A percentile compares a stretch with the other conserved stretches of the same genome.
Conservation (phyloP, 352 stramenopile genomes). For the Phytophthora constricta region DNA sequence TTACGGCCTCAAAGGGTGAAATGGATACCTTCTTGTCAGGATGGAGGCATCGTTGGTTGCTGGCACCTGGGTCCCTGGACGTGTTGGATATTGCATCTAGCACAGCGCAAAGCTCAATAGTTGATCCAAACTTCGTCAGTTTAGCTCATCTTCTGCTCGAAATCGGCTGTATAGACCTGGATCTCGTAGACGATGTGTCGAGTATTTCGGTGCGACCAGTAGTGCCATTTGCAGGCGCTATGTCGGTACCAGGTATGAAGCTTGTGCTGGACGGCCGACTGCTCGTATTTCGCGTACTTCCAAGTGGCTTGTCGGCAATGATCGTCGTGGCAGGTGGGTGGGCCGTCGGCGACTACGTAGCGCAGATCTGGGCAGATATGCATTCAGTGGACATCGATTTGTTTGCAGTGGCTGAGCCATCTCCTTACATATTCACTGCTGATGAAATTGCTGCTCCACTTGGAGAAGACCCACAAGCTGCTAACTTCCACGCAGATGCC, state of each 20-base stretch:
- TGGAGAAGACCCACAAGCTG: too few species aligned
- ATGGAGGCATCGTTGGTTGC: conserved; percentile 35
- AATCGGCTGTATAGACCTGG: conserved; percentile 26
- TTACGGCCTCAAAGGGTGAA: background rate
- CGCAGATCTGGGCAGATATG: background rate
- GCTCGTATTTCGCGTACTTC: conserved; percentile 30
- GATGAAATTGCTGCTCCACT: background rate
- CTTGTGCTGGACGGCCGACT: conserved; percentile 36
- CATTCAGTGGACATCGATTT: background rate
- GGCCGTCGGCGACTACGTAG: conserved; percentile 4
- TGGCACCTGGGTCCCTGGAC: conserved; percentile 27
- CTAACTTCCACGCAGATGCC: too few species aligned
- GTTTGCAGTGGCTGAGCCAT: background rate
- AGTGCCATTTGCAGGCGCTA: background rate
- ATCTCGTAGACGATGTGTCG: background rate
- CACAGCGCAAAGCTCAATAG: background rate
- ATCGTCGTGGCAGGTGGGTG: background rate
- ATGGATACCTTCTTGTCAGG: background rate
- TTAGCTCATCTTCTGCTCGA: conserved; percentile 14
- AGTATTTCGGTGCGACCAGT: conserved; percentile 14
- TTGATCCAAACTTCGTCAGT: too few species aligned
- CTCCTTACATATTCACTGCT: background rate
- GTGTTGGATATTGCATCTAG: background rate
- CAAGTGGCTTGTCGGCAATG: conserved; percentile 19
- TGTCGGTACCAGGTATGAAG: conserved; percentile 13